Evolutionary conservation across 108 stramenopile species (phyloP), one percentile per base, ranked within the genome.

Genomic region (Ochromonas danica): DNA sequence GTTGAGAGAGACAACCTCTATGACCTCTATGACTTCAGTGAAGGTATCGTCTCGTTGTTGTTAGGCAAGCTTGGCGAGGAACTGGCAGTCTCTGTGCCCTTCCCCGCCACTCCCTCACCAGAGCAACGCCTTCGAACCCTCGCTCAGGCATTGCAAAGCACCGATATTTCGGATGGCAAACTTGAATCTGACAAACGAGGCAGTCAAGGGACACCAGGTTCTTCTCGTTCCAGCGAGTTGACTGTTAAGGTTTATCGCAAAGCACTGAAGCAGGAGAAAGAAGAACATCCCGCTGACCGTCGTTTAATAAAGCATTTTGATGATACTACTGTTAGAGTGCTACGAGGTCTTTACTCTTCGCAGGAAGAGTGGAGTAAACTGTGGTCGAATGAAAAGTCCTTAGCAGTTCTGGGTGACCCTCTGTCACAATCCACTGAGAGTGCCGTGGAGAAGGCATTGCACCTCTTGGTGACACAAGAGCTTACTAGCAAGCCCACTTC

Each of bases 1-100:
- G 94, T 94, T 42, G 94, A 94, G 71, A 70, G 72, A 42, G 84
- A 93, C 74, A 96, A 96, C 88, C 89, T 89, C 31, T 35, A 38
- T 6, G 95, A 96, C 82, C 86, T 91, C 22, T 96, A 96, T 71
- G 89, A 51, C 22, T 51, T 51, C 22, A 22, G 45, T 51, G 45
- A 14, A 14, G 45, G 45, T 14, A 22, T 51, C 6, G 22, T 51
- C 45, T 6, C 6, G 22, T 51, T 51, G 22, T 51, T 51, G 45
- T 51, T 51, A 22, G n/a, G n/a, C n/a, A 6, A 22, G 22, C 22
- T 51, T 51, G 45, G 45, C 22, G 22, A 51, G 6, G 45, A 14
- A 6, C 14, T 51, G 6, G 22, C 14, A 14, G 6, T 51, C 14
- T 14, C 6, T 51, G 22, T 14, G 6, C 6, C 14, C 22, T 22